Evolutionary conservation across 1,284 basidiomycete genomes (phyloP).

Genomic region (Cryptococcus sp.): DNA sequence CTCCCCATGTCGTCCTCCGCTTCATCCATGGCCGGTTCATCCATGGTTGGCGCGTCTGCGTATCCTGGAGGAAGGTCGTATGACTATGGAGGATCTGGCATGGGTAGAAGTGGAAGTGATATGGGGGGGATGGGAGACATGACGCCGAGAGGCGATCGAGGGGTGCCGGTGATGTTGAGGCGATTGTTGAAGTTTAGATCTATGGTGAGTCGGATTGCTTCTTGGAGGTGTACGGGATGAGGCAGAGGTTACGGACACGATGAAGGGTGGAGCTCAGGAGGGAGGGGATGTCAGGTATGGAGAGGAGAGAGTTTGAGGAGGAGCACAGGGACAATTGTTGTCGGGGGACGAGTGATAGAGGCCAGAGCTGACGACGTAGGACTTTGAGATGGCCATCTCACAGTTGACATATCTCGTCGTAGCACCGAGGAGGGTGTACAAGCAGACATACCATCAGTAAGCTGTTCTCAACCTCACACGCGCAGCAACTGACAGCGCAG

Average conservation of each 20-base stretch:
- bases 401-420: slow-evolving; percentile 87
- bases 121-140: too few relatives aligned
- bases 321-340: neutral
- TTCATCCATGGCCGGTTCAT: neutral
- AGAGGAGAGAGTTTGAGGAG: too few relatives aligned
- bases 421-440: slow-evolving; percentile 78
- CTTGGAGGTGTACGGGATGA: neutral
- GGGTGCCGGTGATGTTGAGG: slow-evolving; percentile 71
- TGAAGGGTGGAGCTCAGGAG: neutral
- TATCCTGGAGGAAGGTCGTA: slow-evolving; percentile 1
- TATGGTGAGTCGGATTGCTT: slow-evolving; percentile 57
- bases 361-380: slow-evolving; percentile 51
- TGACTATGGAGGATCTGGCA: neutral
- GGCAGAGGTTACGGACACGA: neutral
- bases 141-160: slow-evolving; percentile 42
- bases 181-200: slow-evolving; percentile 72
- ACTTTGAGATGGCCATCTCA: slow-evolving; percentile 92
- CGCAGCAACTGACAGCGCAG: slow-evolving; percentile 7
- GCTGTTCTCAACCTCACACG: slow-evolving; percentile 10
- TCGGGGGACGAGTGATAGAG: neutral
- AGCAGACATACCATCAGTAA: slow-evolving; percentile 45
- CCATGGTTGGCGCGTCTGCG: neutral
- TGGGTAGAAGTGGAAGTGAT: neutral
- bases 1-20: slow-evolving; percentile 3
- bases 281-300: neutral